A percentile compares a stretch with the other conserved stretches of the same genome.
These are phyloP conservation scores for Trametes cubensis DNA, from an alignment of 768 basidiomycete genomes.

Conservation along the genomic window DNA sequence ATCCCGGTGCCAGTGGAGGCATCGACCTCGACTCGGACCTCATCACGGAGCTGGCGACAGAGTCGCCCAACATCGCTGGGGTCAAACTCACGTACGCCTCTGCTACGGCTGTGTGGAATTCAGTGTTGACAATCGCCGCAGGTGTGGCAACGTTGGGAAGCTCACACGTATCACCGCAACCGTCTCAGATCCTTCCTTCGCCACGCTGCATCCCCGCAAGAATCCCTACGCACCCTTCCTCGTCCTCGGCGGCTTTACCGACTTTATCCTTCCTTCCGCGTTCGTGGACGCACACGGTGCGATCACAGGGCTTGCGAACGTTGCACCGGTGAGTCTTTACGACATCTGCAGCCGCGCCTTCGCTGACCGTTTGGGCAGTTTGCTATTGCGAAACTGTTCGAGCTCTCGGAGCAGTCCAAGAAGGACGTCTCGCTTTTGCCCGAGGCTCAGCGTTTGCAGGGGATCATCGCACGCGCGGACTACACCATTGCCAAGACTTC, in stretches of 20 bases:
- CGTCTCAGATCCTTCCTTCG: slow-evolving; percentile 60
- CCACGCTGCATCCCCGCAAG: slow-evolving; percentile 64
- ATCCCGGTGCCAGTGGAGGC: slow-evolving; percentile 84
- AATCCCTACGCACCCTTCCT: slow-evolving; percentile 70
- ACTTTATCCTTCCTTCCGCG: slow-evolving; percentile 76
- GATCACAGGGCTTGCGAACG: slow-evolving; percentile 88
- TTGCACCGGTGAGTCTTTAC: slow-evolving; percentile 64
- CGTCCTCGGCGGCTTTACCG: slow-evolving; percentile 83
- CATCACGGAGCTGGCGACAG: slow-evolving; percentile 74
- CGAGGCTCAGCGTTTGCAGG: slow-evolving; percentile 76
- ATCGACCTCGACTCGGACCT: slow-evolving; percentile 90
- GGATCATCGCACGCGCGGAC: slow-evolving; percentile 79
- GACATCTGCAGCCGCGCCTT: background rate
- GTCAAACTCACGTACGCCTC: slow-evolving; percentile 83
- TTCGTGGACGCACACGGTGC: slow-evolving; percentile 82
- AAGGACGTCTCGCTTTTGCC: slow-evolving; percentile 58
- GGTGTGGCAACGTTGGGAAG: slow-evolving; percentile 91
- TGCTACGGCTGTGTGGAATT: background rate
- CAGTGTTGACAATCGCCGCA: slow-evolving; percentile 34
- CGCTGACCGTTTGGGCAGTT: slow-evolving; percentile 40
- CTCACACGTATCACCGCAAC: slow-evolving; percentile 79
- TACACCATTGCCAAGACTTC: slow-evolving; percentile 75
- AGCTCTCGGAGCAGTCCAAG: slow-evolving; percentile 58
- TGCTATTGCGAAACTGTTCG: slow-evolving; percentile 60
- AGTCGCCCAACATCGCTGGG: slow-evolving; percentile 78